Percentiles rank a stretch among this genome's conserved stretches.
phyloP scores from a whole-genome alignment of 306 rosid species.

The Prunus mira region DNA sequence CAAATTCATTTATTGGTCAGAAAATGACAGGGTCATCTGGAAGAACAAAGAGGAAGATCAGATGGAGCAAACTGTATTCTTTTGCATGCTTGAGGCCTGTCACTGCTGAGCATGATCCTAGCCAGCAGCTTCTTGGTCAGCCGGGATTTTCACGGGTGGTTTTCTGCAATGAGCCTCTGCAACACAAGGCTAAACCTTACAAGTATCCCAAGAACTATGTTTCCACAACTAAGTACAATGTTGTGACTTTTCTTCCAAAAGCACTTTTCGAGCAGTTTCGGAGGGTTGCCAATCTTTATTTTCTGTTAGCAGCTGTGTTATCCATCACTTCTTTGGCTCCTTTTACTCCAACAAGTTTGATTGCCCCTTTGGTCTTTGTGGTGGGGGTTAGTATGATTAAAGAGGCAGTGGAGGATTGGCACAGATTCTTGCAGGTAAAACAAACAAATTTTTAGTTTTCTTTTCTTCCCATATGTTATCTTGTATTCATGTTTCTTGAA shows the following conservation, averaged over 20 bases:
- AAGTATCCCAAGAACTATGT: constrained; percentile 26
- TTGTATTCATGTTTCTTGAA: background rate
- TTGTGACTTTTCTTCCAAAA: constrained; percentile 27
- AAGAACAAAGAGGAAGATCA: constrained; percentile 23
- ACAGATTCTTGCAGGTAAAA: constrained; percentile 33
- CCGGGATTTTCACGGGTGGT: constrained; percentile 27
- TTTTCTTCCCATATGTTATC: too few relatives aligned
- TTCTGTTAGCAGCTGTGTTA: constrained; percentile 30
- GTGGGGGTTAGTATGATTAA: constrained; percentile 32
- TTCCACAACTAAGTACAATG: constrained; percentile 33
- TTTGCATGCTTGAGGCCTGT: constrained; percentile 22
- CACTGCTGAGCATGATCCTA: background rate
- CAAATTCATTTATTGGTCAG: background rate
- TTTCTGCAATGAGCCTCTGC: constrained; percentile 33
- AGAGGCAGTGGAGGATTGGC: constrained; percentile 37
- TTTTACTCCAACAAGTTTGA: background rate
- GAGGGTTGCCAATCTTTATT: constrained; percentile 39
- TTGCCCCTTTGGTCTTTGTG: constrained; percentile 33
- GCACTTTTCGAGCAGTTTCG: constrained; percentile 33
- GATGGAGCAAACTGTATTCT: constrained; percentile 33
- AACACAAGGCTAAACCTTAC: constrained; percentile 21
- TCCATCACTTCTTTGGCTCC: constrained; percentile 15
- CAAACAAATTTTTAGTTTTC: background rate
- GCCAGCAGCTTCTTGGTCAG: constrained; percentile 10
- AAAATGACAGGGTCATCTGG: constrained; percentile 18